phyloP scores from a whole-genome alignment of 805 yeast genomes.

The Teunomyces pallodes region DNA sequence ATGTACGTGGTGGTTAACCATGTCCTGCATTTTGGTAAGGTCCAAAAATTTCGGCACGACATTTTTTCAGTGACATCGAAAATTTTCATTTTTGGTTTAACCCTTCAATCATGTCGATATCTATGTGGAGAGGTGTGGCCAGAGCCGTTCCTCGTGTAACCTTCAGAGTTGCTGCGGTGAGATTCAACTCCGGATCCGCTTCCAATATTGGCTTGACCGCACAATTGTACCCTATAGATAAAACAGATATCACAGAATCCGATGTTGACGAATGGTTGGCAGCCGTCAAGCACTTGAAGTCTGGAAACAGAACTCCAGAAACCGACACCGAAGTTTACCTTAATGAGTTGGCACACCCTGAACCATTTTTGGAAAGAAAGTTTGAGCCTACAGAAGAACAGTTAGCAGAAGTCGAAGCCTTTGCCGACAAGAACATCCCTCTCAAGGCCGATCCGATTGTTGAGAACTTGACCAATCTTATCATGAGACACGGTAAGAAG shows the following conservation, averaged over 20 bases:
- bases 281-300: conserved; percentile 41
- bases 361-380: conserved; percentile 29
- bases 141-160: conserved; percentile 1
- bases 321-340: conserved; percentile 38
- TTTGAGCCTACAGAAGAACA: conserved; percentile 69
- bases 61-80: conserved; percentile 5
- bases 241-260: conserved; percentile 34
- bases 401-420: conserved; percentile 49
- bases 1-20: not conserved
- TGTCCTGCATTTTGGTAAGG: not conserved
- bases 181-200: conserved; percentile 9
- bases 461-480: conserved; percentile 74
- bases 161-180: conserved; percentile 4
- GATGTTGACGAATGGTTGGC: conserved; percentile 48
- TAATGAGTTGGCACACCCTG: conserved; percentile 37
- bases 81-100: conserved; percentile 3
- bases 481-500: conserved; percentile 92
- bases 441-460: conserved; percentile 64
- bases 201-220: conserved; percentile 23
- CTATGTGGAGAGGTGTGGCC: conserved; percentile 2
- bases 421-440: conserved; percentile 58
- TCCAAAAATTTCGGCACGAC: not conserved
- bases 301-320: conserved; percentile 26
- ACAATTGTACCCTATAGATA: conserved; percentile 37
- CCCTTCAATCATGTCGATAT: not conserved